phyloP scores from a whole-genome alignment of 495 filamentous ascomycete genomes.

The Clavariopsis aquatica region DNA sequence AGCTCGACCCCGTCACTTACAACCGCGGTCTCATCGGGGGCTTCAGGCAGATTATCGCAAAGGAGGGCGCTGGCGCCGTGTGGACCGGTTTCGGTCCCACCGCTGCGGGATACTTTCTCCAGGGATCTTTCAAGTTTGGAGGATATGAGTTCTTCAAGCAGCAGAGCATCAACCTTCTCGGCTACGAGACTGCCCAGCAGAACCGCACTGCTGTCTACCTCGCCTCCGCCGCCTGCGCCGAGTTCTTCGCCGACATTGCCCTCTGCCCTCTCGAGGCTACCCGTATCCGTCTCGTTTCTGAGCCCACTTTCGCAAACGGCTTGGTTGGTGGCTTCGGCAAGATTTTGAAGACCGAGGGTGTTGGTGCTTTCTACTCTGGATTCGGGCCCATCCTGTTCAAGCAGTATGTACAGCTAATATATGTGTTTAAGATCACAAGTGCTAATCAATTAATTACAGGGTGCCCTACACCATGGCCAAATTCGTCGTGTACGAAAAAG shows the following conservation, averaged over 20 bases:
- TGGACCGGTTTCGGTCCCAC: constrained; percentile 49
- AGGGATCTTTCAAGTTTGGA: constrained; percentile 52
- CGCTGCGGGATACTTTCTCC: constrained; percentile 50
- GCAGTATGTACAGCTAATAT: constrained; percentile 58
- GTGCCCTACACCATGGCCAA: constrained; percentile 99
- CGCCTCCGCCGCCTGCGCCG: constrained; percentile 46
- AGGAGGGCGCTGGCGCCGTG: constrained; percentile 48
- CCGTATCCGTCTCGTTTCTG: constrained; percentile 47
- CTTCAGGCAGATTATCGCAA: constrained; percentile 48
- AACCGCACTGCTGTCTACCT: constrained; percentile 52
- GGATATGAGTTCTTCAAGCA: constrained; percentile 55
- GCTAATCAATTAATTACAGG: constrained; percentile 51
- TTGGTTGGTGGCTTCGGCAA: constrained; percentile 47
- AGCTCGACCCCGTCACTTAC: constrained; percentile 50
- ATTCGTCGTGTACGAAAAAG: constrained; percentile 99
- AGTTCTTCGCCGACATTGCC: constrained; percentile 52
- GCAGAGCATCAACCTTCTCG: constrained; percentile 49
- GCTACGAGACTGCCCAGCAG: constrained; percentile 47
- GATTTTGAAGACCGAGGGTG: constrained; percentile 47
- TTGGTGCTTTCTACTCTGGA: constrained; percentile 50
- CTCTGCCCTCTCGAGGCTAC: constrained; percentile 50
- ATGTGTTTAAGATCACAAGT: background rate
- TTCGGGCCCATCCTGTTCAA: constrained; percentile 53
- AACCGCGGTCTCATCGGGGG: constrained; percentile 50
- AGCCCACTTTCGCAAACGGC: constrained; percentile 49